phyloP scores from a whole-genome alignment of 2,329 filamentous ascomycete genomes.

The Mycocentrospora acerina region DNA sequence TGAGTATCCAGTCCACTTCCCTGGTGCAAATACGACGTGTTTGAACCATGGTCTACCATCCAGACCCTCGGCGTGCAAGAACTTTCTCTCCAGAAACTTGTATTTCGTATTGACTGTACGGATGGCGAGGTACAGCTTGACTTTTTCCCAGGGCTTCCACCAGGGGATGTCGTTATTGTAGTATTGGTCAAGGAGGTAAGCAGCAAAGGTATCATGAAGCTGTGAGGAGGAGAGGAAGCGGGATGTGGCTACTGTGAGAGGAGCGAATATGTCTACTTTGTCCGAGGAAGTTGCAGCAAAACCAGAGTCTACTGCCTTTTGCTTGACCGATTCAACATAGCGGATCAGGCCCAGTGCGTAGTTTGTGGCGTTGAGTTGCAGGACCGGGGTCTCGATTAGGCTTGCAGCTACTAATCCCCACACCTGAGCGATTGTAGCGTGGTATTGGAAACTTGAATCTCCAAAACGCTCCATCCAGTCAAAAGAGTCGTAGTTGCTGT shows the following conservation, averaged over 20 bases:
- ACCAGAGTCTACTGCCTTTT: constrained; percentile 24
- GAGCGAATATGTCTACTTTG: constrained; percentile 34
- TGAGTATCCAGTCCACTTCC: constrained; percentile 87
- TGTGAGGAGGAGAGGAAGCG: constrained; percentile 52
- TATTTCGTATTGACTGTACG: constrained; percentile 74
- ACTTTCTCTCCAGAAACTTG: constrained; percentile 79
- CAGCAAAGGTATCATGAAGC: constrained; percentile 55
- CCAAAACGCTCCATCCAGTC: constrained; percentile 81
- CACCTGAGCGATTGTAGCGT: constrained; percentile 52
- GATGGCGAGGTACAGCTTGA: constrained; percentile 65
- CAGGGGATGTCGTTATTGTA: constrained; percentile 61
- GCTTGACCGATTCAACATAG: constrained; percentile 48
- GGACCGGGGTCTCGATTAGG: constrained; percentile 50
- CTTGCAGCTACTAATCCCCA: constrained; percentile 50
- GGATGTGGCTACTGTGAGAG: constrained; percentile 52
- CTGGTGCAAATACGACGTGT: constrained; percentile 90
- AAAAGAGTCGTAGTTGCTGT: constrained; percentile 82
- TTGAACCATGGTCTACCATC: constrained; percentile 88
- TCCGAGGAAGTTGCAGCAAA: constrained; percentile 6
- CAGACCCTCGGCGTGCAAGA: constrained; percentile 73
- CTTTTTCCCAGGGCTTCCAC: constrained; percentile 73
- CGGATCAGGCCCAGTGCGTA: constrained; percentile 46
- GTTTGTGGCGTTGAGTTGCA: constrained; percentile 50
- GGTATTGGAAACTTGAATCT: constrained; percentile 63
- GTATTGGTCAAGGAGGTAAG: constrained; percentile 51